Base-by-base conservation (phyloP, 2,329 filamentous ascomycete genomes). In the Penicillium sp. region DNA sequence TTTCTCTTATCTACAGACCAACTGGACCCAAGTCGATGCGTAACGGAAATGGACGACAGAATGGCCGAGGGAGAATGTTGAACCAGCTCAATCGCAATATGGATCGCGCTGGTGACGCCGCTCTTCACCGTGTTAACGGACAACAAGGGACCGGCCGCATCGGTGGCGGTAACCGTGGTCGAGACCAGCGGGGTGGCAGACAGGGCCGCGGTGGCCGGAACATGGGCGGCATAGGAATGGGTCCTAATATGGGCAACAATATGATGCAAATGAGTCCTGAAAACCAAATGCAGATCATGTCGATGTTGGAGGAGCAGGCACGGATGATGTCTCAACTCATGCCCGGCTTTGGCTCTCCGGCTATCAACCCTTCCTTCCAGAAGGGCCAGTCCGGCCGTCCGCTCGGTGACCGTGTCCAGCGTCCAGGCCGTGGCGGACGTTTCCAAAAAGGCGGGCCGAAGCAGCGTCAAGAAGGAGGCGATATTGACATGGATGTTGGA, bases 1-100 rank as follows among this genome's bases (percentile, higher is more conserved):
- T 44, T 44, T 40, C 27, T 40, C 31, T 34, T 31, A 31, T 44
- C 8, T 31, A 49, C 61, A 96, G 91, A 63, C 93, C 93, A 8
- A 97, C 89, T 42, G 93, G 91, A 46, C 93, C 93, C 14, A 93
- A 90, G 67, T 89, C 90, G 27, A 95, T 97, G 89, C 86, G 93
- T 62, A 88, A 86, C 65, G 81, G 81, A 42, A 34, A 34, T 10
- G 80, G 76, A 57, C 76, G 78, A 27, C 26, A 27, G 46, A 74
- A 77, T 45, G 78, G 81, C 44, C 82, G 87, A 49, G 89, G 89
- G 67, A 82, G 88, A 51, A 83, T 96, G 76, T 77, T 96, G 46
- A 88, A 89, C 40, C 89, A 96, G 58, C 80, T 94, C 64, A 83
- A 85, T 64, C 87, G 87, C 61, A 82, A 84, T 11, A 84, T 95